Conservation (phyloP, 345 rosid species). For the Moricandia arvensis region DNA sequence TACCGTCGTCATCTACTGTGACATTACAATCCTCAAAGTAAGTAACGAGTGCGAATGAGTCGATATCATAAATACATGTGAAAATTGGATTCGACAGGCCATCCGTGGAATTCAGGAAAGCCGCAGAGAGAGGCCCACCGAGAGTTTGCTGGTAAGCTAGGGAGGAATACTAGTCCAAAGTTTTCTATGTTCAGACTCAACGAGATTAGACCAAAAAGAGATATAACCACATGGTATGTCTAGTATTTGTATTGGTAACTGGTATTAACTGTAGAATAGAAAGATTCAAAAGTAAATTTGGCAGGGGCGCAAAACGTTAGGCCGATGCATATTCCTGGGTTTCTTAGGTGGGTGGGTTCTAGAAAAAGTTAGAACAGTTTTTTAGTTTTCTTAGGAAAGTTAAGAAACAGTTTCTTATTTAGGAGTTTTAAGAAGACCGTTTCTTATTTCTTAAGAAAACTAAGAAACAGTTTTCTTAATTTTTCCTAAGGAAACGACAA, state of each 20-base stretch:
- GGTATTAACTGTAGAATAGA: not conserved
- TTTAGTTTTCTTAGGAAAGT: too few species aligned
- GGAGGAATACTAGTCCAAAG: conserved; percentile 24
- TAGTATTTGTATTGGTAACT: not conserved
- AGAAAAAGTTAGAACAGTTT: too few species aligned
- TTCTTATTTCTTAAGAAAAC: too few species aligned
- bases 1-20: not conserved
- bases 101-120: not conserved
- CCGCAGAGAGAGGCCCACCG: conserved; percentile 7
- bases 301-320: conserved; percentile 54
- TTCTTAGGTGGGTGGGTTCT: too few species aligned
- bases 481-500: too few species aligned
- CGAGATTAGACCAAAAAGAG: conserved; percentile 14
- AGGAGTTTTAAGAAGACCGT: too few species aligned
- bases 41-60: conserved; percentile 17
- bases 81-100: conserved; percentile 28
- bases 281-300: conserved; percentile 24
- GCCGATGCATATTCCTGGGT: too few species aligned
- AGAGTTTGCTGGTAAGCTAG: conserved; percentile 23
- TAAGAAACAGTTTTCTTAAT: too few species aligned
- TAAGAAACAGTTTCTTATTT: too few species aligned
- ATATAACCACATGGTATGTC: conserved; percentile 8
- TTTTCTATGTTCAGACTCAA: conserved; percentile 28
- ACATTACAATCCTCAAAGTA: not conserved
- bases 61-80: not conserved